phyloP scores from a whole-genome alignment of 2,329 filamentous ascomycete species.

The Neurospora sp. region DNA sequence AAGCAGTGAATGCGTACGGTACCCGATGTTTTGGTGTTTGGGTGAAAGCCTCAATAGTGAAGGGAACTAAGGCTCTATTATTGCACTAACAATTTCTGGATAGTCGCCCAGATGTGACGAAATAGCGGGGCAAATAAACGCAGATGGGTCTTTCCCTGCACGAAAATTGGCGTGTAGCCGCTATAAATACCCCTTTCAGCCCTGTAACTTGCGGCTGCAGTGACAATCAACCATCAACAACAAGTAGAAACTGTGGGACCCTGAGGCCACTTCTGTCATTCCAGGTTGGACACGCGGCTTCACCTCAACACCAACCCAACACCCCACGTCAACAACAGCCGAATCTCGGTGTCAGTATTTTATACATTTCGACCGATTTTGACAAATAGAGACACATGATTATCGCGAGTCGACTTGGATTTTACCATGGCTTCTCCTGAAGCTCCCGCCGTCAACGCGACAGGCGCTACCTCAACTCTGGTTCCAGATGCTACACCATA shows the following conservation, averaged over 20 bases:
- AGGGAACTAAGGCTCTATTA: not conserved
- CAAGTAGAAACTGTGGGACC: not conserved
- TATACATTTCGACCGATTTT: not conserved
- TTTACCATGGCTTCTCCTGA: not conserved
- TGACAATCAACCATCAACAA: not conserved
- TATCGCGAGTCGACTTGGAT: not conserved
- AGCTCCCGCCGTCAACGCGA: conserved; percentile 1
- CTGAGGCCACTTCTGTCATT: not conserved
- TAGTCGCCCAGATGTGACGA: not conserved
- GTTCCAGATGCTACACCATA: not conserved
- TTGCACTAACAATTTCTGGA: not conserved
- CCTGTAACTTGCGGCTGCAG: not conserved
- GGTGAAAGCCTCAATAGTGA: not conserved
- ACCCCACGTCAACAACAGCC: not conserved
- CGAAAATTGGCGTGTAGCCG: not conserved
- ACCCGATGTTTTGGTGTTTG: not conserved
- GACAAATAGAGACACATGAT: not conserved
- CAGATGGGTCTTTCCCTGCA: not conserved
- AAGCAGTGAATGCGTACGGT: not conserved
- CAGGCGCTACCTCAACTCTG: conserved; percentile 2
- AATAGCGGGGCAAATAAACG: not conserved
- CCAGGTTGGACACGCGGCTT: not conserved
- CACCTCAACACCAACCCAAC: not conserved
- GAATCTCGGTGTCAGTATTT: not conserved
- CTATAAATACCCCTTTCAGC: not conserved